phyloP scores from a whole-genome alignment of 1,139 yeast genomes.

The Blastobotrys persicus region DNA sequence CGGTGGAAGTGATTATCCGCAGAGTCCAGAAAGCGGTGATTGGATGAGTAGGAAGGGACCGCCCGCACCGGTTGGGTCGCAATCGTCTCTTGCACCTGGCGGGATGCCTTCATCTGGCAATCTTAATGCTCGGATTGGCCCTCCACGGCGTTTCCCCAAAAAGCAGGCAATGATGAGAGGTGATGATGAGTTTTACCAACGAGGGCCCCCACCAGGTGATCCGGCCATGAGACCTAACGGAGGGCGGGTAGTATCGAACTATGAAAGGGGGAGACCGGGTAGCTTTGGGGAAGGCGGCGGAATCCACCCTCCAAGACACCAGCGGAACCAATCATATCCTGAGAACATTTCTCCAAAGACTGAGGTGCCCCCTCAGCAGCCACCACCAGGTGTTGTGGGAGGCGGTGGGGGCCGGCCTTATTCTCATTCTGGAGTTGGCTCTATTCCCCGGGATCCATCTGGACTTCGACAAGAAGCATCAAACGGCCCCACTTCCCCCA shows the following conservation, averaged over 20 bases:
- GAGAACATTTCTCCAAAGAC: conserved; percentile 12
- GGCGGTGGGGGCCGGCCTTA: neutral
- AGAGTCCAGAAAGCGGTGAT: neutral
- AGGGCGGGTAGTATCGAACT: conserved; percentile 8
- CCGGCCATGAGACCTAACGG: neutral
- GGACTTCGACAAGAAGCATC: conserved; percentile 1
- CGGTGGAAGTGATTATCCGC: neutral
- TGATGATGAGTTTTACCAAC: conserved; percentile 6
- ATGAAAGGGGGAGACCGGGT: conserved; percentile 4
- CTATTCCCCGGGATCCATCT: neutral
- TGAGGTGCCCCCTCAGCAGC: conserved; percentile 10
- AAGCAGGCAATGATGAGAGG: conserved; percentile 5
- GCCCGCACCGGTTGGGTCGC: neutral
- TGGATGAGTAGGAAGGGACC: neutral
- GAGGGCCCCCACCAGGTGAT: neutral
- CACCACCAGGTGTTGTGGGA: neutral
- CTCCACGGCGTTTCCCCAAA: conserved; percentile 4
- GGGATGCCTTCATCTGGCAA: conserved; percentile 4
- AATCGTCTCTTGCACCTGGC: conserved; percentile 3
- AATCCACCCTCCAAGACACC: neutral
- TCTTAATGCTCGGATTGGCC: neutral
- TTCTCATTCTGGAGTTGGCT: conserved; percentile 7
- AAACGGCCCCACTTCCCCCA: neutral
- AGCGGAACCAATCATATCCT: conserved; percentile 2
- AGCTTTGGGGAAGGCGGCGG: neutral